Base-by-base conservation (phyloP, 352 stramenopile genomes). In the Globisporangium alternatum region DNA sequence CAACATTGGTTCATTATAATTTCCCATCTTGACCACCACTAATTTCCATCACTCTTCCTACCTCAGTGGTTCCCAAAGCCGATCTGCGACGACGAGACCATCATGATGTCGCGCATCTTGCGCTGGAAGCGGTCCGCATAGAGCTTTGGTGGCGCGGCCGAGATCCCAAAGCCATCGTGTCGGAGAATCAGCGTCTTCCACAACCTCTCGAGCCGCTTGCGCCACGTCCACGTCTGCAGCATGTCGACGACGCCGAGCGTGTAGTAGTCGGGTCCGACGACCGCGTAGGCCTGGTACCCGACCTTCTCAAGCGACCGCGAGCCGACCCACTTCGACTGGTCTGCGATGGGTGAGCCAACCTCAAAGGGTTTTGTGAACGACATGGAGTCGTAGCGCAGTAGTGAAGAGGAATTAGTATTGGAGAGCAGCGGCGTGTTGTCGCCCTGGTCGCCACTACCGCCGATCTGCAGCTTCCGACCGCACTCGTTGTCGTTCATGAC, bases 231-330 rank as follows among this genome's bases (percentile, higher is more conserved):
- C 28, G 84, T 92, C 67, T 97, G 89, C 30, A 97, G 71, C 67
- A 97, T 96, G 65, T 97, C 89, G n/a, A 97, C 87, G 28, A 97
- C 71, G 39, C 89, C 89, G 39, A 97, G 69, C 31, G 90, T 96
- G 64, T 97, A 97, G 55, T 89, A 91, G 59, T 95, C 86, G 0
- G 89, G 88, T 0, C 86, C 88, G 52, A 95, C 74, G 0, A 97
- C 86, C 37, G 85, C 81, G 35, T 67, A 87, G 19, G 83, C 85
- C 47, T 89, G 80, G 51, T 90, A 92, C 0, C 84, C 86, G 8
- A 61, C 67, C 51, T 91, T 95, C 33, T 86, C 83, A 9, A 86
- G 51, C 8, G 76, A 78, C 43, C 86, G 79, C 35, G 60, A 67
- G 28, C 86, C 87, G 44, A 88, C 62, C 85, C 85, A 95, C n/a